Evolutionary conservation across 1,139 yeast species (phyloP), one percentile per base, ranked within the genome.

Genomic region (Sugiyamaella neomexicana): DNA sequence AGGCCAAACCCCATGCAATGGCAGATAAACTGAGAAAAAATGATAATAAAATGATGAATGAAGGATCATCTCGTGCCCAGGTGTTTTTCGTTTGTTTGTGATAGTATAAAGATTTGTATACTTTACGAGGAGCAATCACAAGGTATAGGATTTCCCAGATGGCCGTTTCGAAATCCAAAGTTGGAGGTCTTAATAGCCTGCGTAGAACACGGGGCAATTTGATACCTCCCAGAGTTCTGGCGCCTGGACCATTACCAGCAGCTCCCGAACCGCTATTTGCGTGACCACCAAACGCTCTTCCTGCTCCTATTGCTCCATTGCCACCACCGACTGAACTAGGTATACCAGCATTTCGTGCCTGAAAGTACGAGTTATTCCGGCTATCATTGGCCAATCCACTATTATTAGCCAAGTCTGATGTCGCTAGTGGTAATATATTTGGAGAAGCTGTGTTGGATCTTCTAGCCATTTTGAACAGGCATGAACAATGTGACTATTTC

Each of bases 61-160:
- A 85, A 0, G 97, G 97, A 68, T 90, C 97, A 67, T 90, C 97
- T 61, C 97, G 76, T 0, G 96, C 85, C 83, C 93, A 89, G 58
- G 79, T 78, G 61, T 81, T 80, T 62, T 81, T 82, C 1, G 87
- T 83, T 62, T 83, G 87, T 60, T 80, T 81, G 63, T 89, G 91
- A 68, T 87, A 89, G 67, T 88, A 89, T 57, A 89, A 80, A 20
- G 93, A 82, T 60, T 88, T 79, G 74, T 87, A 89, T 67, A 90
- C 95, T 60, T 88, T 84, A 62, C 85, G 80, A 1, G 97, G 97
- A 46, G 85, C 81, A 40, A 83, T 74, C 23, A 90, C 76, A 54
- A 90, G 72, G 64, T 89, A 81, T 61, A 86, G 75, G 69, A 89
- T 85, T 68, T 90, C 97, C 96, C 97, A 90, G 58, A 84, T 79